phyloP scores from a whole-genome alignment of 495 filamentous ascomycete genomes.

The Penicillium angulare region DNA sequence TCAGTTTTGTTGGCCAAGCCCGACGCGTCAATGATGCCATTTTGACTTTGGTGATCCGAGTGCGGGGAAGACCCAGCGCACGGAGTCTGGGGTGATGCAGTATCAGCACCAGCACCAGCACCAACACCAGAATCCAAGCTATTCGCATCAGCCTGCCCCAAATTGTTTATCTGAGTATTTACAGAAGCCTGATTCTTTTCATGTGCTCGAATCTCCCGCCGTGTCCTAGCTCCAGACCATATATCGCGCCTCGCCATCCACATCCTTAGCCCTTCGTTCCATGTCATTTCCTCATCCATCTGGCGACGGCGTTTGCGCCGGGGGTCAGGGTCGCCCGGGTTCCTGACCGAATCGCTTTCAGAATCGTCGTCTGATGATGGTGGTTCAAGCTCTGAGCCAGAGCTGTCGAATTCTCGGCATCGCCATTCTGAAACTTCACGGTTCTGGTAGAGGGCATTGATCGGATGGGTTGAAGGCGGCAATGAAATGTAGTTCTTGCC shows the following conservation, averaged over 20 bases:
- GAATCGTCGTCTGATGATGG: slow-evolving; percentile 26
- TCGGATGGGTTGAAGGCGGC: slow-evolving; percentile 19
- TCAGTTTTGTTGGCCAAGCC: slow-evolving; percentile 32
- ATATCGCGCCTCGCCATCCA: slow-evolving; percentile 75
- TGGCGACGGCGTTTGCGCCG: slow-evolving; percentile 57
- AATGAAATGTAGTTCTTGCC: slow-evolving; percentile 9
- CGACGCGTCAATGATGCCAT: slow-evolving; percentile 23
- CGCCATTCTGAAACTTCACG: slow-evolving; percentile 42
- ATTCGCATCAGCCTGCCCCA: slow-evolving; percentile 4
- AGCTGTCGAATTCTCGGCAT: slow-evolving; percentile 41
- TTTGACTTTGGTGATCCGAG: slow-evolving; percentile 5
- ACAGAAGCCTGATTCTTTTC: slow-evolving; percentile 14
- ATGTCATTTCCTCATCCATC: slow-evolving; percentile 71
- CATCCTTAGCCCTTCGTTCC: slow-evolving; percentile 78
- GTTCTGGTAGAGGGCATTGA: slow-evolving; percentile 22
- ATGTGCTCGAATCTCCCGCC: slow-evolving; percentile 25
- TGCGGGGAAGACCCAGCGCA: slow-evolving; percentile 4
- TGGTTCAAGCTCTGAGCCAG: slow-evolving; percentile 43
- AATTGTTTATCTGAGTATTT: background rate
- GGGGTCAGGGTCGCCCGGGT: slow-evolving; percentile 43
- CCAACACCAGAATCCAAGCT: slow-evolving; percentile 6
- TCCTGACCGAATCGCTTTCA: slow-evolving; percentile 14
- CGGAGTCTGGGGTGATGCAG: background rate
- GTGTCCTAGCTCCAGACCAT: slow-evolving; percentile 75
- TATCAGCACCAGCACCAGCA: no score